Conservation (phyloP, 352 stramenopile species). For the Chrysophaeum taylorii region DNA sequence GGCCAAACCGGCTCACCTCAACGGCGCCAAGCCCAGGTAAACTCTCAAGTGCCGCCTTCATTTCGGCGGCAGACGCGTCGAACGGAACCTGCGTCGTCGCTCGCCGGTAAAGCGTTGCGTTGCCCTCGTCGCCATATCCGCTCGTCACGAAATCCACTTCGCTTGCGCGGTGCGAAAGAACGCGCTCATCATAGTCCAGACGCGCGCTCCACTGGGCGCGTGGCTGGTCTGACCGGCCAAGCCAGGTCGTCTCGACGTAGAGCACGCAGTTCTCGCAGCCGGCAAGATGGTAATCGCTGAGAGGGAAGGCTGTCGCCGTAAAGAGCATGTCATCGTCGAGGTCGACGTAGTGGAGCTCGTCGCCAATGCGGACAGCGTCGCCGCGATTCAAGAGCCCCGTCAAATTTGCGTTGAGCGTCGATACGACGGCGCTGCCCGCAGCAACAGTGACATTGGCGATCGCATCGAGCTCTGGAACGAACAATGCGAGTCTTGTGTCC, state of each 20-base stretch:
- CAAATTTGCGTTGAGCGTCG: not conserved
- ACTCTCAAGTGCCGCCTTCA: constrained; percentile 62
- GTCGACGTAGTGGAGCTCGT: constrained; percentile 51
- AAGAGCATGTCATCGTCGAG: constrained; percentile 36
- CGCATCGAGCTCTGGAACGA: not conserved
- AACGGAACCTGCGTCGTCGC: constrained; percentile 36
- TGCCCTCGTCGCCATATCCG: constrained; percentile 20
- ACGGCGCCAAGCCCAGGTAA: constrained; percentile 73
- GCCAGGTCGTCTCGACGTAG: constrained; percentile 4
- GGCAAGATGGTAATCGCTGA: constrained; percentile 18
- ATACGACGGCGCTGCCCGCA: not conserved
- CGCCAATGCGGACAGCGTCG: constrained; percentile 55
- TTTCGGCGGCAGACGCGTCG: constrained; percentile 39
- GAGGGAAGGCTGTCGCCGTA: constrained; percentile 29
- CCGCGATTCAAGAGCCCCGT: not conserved
- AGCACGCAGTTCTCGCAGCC: not conserved
- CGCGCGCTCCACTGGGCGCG: not conserved
- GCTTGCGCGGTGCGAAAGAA: constrained; percentile 25
- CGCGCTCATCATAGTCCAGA: constrained; percentile 9
- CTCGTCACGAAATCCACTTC: constrained; percentile 31
- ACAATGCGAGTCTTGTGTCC: not conserved
- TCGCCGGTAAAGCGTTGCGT: constrained; percentile 37
- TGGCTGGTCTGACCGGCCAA: not conserved
- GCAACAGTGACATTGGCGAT: not conserved
- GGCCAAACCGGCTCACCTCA: constrained; percentile 63